Evolutionary conservation across 2,329 filamentous ascomycete genomes (phyloP), one percentile per base, ranked within the genome.

Genomic region (Penicillium sp.): DNA sequence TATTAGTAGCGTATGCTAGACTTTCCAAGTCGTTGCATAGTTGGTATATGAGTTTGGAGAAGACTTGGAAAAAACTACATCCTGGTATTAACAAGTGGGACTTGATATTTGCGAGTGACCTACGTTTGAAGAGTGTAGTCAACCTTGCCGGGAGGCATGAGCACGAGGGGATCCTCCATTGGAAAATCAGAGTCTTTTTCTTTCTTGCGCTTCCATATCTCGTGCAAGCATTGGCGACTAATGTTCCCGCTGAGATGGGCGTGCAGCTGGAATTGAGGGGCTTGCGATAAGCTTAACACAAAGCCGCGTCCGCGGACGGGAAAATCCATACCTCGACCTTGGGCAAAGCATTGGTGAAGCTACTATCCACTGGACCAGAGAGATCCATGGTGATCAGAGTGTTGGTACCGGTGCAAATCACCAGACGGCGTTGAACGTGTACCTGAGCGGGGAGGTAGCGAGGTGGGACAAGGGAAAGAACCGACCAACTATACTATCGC

Each of bases 181-280:
- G 77, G 67, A 2, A 84, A 80, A 20, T 76, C 65, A 4, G 78
- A 75, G 7, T 79, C 71, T 18, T 66, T 62, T 3, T 74, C 72
- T 52, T 80, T 82, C 66, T 85, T 88, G 48, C 69, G 69, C 43
- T 74, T 61, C 88, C 89, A 94, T 65, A 92, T 84, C 33, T 89
- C 81, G 65, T 90, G 88, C 2, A 94, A 81, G 54, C 83, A 86
- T 62, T 83, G 74, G 28, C 86, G 82, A 65, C 82, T 87, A 68
- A 94, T 89, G 69, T 87, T 90, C 47, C 89, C 89, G 36, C 84
- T 89, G 40, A 94, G 79, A 70, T 94, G 89, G 55, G 89, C 89
- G 63, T 94, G 89, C 47, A 92, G 81, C 86, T 91, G 42, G 24
- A 49, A 31, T 44, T 28, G 24, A n/a, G 38, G 35, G 38, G 35